A percentile compares a stretch with the other conserved stretches of the same genome.
Conservation (phyloP, 176 grass and related monocot genomes). For the Phoenix roebelenii region DNA sequence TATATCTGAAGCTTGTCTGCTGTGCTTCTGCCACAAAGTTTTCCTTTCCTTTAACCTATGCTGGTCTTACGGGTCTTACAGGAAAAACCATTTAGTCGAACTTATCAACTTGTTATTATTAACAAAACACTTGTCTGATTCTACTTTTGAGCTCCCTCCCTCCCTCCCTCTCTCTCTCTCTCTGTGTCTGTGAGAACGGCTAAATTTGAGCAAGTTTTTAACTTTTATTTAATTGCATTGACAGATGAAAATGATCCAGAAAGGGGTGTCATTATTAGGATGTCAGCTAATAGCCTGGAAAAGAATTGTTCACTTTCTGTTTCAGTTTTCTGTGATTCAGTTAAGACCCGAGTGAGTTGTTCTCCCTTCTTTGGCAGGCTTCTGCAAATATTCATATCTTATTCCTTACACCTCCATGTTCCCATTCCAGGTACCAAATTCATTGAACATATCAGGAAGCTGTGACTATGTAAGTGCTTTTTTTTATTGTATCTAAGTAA, state of each 20-base stretch:
- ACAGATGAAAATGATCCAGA: conserved; percentile 63
- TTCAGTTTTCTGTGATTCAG: conserved; percentile 60
- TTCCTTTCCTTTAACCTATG: too few relatives aligned
- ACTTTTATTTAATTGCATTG: conserved; percentile 8
- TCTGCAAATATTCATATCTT: conserved; percentile 14
- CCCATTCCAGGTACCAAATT: conserved; percentile 37
- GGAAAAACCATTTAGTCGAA: too few relatives aligned
- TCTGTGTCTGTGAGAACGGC: too few relatives aligned
- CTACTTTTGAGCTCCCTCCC: too few relatives aligned
- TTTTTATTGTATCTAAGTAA: too few relatives aligned
- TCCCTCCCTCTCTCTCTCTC: too few relatives aligned
- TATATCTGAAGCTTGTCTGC: too few relatives aligned
- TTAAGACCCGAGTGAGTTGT: conserved; percentile 45
- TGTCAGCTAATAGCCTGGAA: conserved; percentile 33
- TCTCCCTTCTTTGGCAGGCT: conserved; percentile 8
- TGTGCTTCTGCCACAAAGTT: too few relatives aligned
- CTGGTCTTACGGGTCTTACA: too few relatives aligned
- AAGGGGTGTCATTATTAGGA: conserved; percentile 72
- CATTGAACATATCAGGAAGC: conserved; percentile 49
- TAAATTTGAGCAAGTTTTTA: too few relatives aligned
- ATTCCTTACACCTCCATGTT: conserved; percentile 13
- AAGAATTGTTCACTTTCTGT: conserved; percentile 73
- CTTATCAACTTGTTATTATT: too few relatives aligned
- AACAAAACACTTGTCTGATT: too few relatives aligned
- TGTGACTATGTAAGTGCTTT: conserved; percentile 76